Evolutionary conservation across 1,284 basidiomycete genomes (phyloP).

Genomic region (Irpex sp.): DNA sequence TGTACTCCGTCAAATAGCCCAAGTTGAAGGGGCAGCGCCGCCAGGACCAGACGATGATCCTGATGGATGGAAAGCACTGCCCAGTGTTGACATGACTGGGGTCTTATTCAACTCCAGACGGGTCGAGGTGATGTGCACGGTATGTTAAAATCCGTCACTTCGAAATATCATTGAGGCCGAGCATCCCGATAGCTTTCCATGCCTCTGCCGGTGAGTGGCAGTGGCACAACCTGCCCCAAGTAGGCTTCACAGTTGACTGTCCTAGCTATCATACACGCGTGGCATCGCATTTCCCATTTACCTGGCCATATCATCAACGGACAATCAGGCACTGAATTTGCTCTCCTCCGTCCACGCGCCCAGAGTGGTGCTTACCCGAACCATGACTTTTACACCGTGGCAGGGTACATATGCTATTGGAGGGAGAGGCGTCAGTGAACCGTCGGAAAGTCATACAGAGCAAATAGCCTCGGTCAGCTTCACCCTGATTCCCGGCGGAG

Average conservation of each 20-base stretch:
- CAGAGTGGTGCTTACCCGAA: constrained; percentile 15
- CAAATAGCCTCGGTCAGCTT: constrained; percentile 16
- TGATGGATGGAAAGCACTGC: constrained; percentile 44
- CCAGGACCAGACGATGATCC: constrained; percentile 44
- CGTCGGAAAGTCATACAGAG: constrained; percentile 1
- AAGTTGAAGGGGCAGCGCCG: constrained; percentile 36
- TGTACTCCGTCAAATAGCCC: constrained; percentile 42
- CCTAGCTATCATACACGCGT: constrained; percentile 21
- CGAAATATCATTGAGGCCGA: neutral
- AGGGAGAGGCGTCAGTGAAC: neutral
- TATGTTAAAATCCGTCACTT: constrained; percentile 5
- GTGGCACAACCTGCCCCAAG: neutral
- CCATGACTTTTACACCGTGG: constrained; percentile 10
- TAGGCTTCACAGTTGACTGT: neutral
- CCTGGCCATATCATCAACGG: constrained; percentile 14
- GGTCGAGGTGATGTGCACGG: constrained; percentile 14
- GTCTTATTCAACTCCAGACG: constrained; percentile 38
- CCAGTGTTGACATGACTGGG: constrained; percentile 35
- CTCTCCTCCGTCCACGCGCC: constrained; percentile 12
- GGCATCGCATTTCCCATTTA: constrained; percentile 20
- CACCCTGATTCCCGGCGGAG: constrained; percentile 10
- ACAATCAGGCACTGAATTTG: constrained; percentile 21
- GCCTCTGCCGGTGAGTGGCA: constrained; percentile 19
- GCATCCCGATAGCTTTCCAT: constrained; percentile 16
- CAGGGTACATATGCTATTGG: constrained; percentile 7